A percentile compares a stretch with the other conserved stretches of the same genome.
Conservation (phyloP, 2,329 filamentous ascomycete species). For the Aureobasidium leucospermi region DNA sequence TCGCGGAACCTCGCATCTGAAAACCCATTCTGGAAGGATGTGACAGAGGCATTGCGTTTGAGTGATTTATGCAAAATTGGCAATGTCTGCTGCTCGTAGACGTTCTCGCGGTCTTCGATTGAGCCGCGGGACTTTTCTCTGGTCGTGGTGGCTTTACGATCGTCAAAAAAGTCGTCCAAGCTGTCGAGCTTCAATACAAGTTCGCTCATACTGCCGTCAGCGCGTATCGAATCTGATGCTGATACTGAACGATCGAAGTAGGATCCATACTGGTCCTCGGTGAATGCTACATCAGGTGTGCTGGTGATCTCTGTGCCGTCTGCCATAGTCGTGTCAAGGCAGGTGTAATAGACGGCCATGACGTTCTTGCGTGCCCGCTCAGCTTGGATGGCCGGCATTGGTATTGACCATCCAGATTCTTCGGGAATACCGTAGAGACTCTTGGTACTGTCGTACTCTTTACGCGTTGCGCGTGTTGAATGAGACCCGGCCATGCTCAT, state of each 20-base stretch:
- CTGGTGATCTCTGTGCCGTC: constrained; percentile 51
- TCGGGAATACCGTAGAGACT: constrained; percentile 96
- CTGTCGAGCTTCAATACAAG: constrained; percentile 57
- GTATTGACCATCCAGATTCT: constrained; percentile 91
- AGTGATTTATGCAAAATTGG: constrained; percentile 82
- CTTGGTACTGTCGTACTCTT: constrained; percentile 90
- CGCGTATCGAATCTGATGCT: constrained; percentile 69
- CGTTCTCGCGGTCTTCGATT: constrained; percentile 61
- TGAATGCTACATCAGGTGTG: constrained; percentile 85
- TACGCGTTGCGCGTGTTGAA: constrained; percentile 70
- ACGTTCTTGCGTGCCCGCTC: constrained; percentile 83
- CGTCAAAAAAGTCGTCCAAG: constrained; percentile 49
- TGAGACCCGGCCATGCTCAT: constrained; percentile 97
- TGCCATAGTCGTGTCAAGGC: constrained; percentile 44
- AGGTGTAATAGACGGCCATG: constrained; percentile 93
- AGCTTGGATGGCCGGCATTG: constrained; percentile 83
- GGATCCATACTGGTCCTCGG: constrained; percentile 72
- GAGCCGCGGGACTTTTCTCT: constrained; percentile 15
- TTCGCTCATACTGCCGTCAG: constrained; percentile 70
- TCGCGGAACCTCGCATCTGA: constrained; percentile 59
- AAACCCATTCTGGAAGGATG: constrained; percentile 82
- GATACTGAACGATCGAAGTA: constrained; percentile 79
- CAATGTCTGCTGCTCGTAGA: constrained; percentile 89
- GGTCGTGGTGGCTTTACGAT: constrained; percentile 29
- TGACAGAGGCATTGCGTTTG: constrained; percentile 60